Conservation (phyloP, 2,329 filamentous ascomycete genomes). For the Cytospora schulzeri region DNA sequence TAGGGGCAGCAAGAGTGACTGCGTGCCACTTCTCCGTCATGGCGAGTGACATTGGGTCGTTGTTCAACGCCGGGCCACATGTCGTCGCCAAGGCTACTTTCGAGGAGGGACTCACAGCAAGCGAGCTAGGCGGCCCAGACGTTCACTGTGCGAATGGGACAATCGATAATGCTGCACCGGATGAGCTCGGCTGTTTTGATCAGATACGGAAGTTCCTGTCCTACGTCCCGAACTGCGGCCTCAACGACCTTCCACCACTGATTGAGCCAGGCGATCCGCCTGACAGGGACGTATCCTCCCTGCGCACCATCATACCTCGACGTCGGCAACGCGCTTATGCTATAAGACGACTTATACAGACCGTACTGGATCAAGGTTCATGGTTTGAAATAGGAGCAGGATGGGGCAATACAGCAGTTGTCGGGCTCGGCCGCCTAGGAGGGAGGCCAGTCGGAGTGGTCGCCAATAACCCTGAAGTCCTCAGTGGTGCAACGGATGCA, state of each 20-base stretch:
- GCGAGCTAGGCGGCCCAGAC: constrained; percentile 60
- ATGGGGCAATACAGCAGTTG: constrained; percentile 64
- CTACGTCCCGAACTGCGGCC: constrained; percentile 60
- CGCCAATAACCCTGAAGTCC: constrained; percentile 62
- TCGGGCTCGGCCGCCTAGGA: constrained; percentile 59
- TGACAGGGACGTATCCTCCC: constrained; percentile 48
- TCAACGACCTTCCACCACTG: constrained; percentile 54
- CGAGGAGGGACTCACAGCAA: constrained; percentile 61
- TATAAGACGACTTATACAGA: constrained; percentile 56
- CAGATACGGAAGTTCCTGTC: constrained; percentile 59
- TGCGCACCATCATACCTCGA: constrained; percentile 60
- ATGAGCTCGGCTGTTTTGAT: constrained; percentile 63
- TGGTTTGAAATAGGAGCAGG: constrained; percentile 67
- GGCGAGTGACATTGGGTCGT: constrained; percentile 61
- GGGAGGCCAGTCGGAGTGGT: constrained; percentile 62
- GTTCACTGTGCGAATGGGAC: constrained; percentile 68
- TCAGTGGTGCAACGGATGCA: constrained; percentile 63
- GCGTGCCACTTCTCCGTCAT: constrained; percentile 67
- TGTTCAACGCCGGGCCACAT: constrained; percentile 67
- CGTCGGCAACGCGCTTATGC: constrained; percentile 63
- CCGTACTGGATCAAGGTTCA: constrained; percentile 55
- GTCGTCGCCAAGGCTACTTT: constrained; percentile 66
- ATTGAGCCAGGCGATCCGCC: constrained; percentile 50
- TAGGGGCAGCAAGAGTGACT: constrained; percentile 63
- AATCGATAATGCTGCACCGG: constrained; percentile 63